Conservation (phyloP, 495 filamentous ascomycete species). For the Pseudotulostoma volvatum region DNA sequence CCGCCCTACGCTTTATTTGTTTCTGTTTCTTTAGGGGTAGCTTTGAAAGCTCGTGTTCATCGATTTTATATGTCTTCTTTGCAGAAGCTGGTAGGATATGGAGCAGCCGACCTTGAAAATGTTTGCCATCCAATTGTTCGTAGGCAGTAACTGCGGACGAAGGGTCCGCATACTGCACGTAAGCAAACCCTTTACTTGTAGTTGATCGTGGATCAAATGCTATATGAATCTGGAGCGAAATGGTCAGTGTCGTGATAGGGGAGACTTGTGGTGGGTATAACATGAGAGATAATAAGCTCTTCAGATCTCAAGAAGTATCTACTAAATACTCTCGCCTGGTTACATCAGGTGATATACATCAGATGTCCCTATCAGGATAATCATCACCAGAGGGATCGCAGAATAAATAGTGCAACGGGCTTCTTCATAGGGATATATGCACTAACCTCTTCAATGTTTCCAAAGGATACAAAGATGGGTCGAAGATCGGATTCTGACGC, state of each 20-base stretch:
- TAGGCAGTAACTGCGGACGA: conserved; percentile 63
- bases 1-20: conserved; percentile 64
- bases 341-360: conserved; percentile 60
- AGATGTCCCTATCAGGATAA: conserved; percentile 99
- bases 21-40: conserved; percentile 89
- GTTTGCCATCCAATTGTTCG: conserved; percentile 54
- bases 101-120: conserved; percentile 80
- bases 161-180: conserved; percentile 57
- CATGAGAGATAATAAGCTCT: too few relatives aligned
- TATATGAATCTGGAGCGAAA: conserved; percentile 56
- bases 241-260: conserved; percentile 24
- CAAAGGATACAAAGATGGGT: conserved; percentile 50
- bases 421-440: too few relatives aligned
- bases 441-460: conserved; percentile 76
- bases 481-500: conserved; percentile 63
- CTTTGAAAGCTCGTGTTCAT: conserved; percentile 76
- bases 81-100: conserved; percentile 71
- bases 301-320: conserved; percentile 57
- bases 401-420: too few relatives aligned
- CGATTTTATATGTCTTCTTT: conserved; percentile 64
- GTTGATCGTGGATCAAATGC: conserved; percentile 49
- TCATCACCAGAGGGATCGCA: conserved; percentile 68
- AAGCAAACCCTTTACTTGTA: conserved; percentile 72
- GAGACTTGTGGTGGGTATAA: too few relatives aligned
- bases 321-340: conserved; percentile 55